Evolutionary conservation across 768 basidiomycete species (phyloP).

Genomic region (Hypholoma fasciculare): DNA sequence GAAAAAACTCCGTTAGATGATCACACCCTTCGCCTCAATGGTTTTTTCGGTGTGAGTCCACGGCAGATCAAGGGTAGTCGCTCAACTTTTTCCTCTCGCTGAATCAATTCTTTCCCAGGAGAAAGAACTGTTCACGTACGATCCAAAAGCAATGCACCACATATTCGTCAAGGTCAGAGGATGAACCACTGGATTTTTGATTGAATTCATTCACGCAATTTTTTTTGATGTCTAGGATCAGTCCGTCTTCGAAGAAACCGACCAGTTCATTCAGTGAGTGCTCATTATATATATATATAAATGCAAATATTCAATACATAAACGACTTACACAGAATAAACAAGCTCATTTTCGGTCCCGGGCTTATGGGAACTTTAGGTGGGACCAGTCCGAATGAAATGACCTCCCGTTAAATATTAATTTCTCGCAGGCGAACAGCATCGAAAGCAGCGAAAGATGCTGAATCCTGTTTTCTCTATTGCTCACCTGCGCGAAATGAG

Average conservation of each 20-base stretch:
- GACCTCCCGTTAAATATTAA: not conserved
- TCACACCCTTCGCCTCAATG: too few species aligned
- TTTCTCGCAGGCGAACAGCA: constrained; percentile 35
- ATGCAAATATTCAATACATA: not conserved
- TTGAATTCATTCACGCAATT: not conserved
- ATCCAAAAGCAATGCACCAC: constrained; percentile 45
- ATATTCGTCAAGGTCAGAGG: constrained; percentile 43
- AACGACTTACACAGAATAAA: constrained; percentile 9
- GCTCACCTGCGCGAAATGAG: constrained; percentile 39
- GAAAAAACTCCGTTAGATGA: too few species aligned
- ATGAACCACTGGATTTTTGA: too few species aligned
- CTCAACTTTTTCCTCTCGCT: too few species aligned
- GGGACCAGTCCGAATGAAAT: not conserved
- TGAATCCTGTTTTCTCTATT: constrained; percentile 45
- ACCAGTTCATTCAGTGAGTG: constrained; percentile 22
- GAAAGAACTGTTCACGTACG: constrained; percentile 38
- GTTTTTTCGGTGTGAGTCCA: too few species aligned
- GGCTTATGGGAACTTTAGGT: constrained; percentile 21
- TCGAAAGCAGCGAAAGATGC: constrained; percentile 40
- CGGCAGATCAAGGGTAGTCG: too few species aligned
- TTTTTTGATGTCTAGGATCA: constrained; percentile 25
- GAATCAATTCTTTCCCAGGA: constrained; percentile 17
- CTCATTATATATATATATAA: not conserved
- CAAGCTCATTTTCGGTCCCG: constrained; percentile 16
- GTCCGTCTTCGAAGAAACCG: constrained; percentile 30